A percentile compares a stretch with the other conserved stretches of the same genome.
Evolutionary conservation across 2,329 filamentous ascomycete genomes (phyloP).

Genomic region (Fusarium sp.): DNA sequence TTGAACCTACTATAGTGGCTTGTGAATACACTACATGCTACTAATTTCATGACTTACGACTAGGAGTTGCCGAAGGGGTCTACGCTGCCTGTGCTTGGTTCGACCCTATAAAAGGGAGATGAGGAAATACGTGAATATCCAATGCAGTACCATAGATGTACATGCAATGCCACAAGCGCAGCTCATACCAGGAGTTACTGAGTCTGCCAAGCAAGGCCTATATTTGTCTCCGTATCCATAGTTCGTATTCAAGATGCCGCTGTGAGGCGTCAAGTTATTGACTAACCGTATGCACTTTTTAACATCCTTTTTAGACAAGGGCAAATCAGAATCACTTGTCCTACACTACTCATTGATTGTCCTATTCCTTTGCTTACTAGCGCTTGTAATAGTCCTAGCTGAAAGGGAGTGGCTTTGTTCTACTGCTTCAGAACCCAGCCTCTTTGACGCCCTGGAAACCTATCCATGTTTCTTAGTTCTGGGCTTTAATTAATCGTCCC

Average conservation of each 20-base stretch:
- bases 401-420: slow-evolving; percentile 26
- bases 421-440: not conserved
- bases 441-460: slow-evolving; percentile 8
- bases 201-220: slow-evolving; percentile 12
- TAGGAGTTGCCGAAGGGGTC: slow-evolving; percentile 2
- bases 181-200: not conserved
- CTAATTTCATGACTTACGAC: slow-evolving; percentile 23
- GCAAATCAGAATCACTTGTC: slow-evolving; percentile 7
- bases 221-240: slow-evolving; percentile 23
- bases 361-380: not conserved
- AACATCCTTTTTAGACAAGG: not conserved
- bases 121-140: not conserved
- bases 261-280: not conserved
- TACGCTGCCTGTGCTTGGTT: slow-evolving; percentile 6
- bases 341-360: not conserved
- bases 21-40: not conserved
- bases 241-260: slow-evolving; percentile 22
- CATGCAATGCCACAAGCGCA: not conserved
- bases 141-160: not conserved
- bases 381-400: not conserved
- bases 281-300: not conserved
- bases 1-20: slow-evolving; percentile 64
- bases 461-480: not conserved
- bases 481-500: not conserved
- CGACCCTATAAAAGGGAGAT: slow-evolving; percentile 3